These are phyloP conservation scores for Halophytophthora polymorphica DNA, from an alignment of 352 stramenopile genomes.

Conservation along the genomic window DNA sequence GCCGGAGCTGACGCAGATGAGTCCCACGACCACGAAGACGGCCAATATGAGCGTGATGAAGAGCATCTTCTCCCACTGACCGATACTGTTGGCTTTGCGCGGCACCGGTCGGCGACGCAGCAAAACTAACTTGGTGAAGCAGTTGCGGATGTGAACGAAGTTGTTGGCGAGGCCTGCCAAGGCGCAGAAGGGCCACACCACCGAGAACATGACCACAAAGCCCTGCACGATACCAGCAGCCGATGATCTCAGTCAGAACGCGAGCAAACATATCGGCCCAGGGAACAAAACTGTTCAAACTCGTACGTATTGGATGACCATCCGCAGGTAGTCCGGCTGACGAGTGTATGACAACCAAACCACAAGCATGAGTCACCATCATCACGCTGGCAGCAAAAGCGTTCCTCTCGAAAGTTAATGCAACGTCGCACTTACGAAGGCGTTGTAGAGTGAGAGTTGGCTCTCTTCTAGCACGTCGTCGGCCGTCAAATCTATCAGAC, in stretches of 20 bases:
- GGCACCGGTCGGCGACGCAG: constrained; percentile 67
- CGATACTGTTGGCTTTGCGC: constrained; percentile 81
- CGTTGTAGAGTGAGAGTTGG: constrained; percentile 75
- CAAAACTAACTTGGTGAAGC: constrained; percentile 80
- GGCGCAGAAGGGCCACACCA: constrained; percentile 84
- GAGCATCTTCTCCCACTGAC: constrained; percentile 86
- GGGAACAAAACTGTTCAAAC: constrained; percentile 3
- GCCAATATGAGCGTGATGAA: constrained; percentile 81
- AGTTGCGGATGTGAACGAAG: constrained; percentile 79
- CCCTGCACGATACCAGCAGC: constrained; percentile 32
- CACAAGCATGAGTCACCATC: constrained; percentile 2
- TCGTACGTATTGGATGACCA: constrained; percentile 89
- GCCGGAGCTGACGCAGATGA: constrained; percentile 82
- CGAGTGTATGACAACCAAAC: neutral
- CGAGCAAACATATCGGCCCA: neutral
- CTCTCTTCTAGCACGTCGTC: constrained; percentile 83
- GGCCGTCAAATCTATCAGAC: constrained; percentile 66
- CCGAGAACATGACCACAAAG: constrained; percentile 88
- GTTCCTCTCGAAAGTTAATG: neutral
- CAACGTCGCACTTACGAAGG: constrained; percentile 57
- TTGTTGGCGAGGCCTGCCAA: constrained; percentile 80
- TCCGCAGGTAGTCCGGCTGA: constrained; percentile 79
- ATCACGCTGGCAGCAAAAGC: neutral
- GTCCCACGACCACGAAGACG: constrained; percentile 79
- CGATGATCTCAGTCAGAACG: constrained; percentile 2